A percentile compares a stretch with the other conserved stretches of the same genome.
Conservation (phyloP, 768 basidiomycete species). For the Lentinula edodes region DNA sequence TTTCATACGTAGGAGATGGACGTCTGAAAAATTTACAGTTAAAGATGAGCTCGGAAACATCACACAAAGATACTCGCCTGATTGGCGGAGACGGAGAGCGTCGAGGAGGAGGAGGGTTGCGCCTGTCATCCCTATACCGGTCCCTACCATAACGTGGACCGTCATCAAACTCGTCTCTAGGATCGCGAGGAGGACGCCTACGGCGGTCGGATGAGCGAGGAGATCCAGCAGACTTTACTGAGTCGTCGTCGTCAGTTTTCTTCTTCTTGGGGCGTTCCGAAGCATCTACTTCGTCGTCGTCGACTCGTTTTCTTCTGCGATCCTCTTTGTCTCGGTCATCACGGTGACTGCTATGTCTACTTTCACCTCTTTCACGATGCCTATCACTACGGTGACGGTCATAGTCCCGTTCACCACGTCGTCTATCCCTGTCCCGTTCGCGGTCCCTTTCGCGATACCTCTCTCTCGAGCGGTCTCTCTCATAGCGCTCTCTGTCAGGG, state of each 20-base stretch:
- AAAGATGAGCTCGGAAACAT: not conserved
- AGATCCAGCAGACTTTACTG: not conserved
- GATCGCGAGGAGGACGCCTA: conserved; percentile 41
- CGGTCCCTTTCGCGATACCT: conserved; percentile 38
- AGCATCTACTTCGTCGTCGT: conserved; percentile 47
- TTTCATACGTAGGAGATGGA: conserved; percentile 67
- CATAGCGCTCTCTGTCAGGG: conserved; percentile 57
- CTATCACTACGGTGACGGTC: conserved; percentile 44
- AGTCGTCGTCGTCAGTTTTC: conserved; percentile 47
- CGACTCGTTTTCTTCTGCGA: conserved; percentile 63
- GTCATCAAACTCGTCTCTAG: conserved; percentile 62
- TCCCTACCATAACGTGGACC: conserved; percentile 37
- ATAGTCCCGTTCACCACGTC: conserved; percentile 19
- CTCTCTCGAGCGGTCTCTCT: conserved; percentile 54
- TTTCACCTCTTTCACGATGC: conserved; percentile 45
- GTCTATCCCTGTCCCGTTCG: conserved; percentile 34
- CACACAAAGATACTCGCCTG: conserved; percentile 29
- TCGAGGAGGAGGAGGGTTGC: conserved; percentile 23
- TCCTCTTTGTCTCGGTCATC: conserved; percentile 50
- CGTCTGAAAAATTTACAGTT: conserved; percentile 40
- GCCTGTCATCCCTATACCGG: conserved; percentile 32
- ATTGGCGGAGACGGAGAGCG: conserved; percentile 39
- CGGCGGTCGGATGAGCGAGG: conserved; percentile 36
- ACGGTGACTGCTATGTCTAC: conserved; percentile 46
- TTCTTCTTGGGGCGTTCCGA: conserved; percentile 61